Conservation (phyloP, 805 yeast genomes). For the Diddensiella santjacobensis region DNA sequence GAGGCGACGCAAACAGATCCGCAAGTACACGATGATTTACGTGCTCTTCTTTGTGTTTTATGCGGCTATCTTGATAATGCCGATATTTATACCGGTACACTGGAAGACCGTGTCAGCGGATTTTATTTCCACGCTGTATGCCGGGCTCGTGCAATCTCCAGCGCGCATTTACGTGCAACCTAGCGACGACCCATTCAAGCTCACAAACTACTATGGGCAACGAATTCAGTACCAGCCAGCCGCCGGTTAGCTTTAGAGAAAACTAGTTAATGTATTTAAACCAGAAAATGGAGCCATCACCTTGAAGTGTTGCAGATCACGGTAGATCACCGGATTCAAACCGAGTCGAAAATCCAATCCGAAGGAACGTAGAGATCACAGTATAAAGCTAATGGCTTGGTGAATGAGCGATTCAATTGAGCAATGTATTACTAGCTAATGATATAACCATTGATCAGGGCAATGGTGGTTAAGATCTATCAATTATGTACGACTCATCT, state of each 20-base stretch:
- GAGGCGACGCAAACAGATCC: constrained; percentile 70
- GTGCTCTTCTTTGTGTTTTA: constrained; percentile 56
- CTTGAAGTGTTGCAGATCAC: too few species aligned
- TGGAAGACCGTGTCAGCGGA: constrained; percentile 10
- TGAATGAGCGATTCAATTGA: too few species aligned
- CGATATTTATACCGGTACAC: constrained; percentile 52
- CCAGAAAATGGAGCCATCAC: too few species aligned
- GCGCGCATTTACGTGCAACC: constrained; percentile 2
- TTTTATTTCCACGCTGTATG: constrained; percentile 27
- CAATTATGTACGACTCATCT: constrained; percentile 13
- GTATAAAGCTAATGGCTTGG: too few species aligned
- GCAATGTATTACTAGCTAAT: too few species aligned
- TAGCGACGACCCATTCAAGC: neutral
- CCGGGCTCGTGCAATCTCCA: constrained; percentile 32
- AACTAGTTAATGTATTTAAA: too few species aligned
- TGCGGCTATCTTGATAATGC: constrained; percentile 68
- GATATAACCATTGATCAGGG: too few species aligned
- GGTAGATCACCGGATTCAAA: too few species aligned
- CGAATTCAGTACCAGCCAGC: neutral
- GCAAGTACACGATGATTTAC: constrained; percentile 70
- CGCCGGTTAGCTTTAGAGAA: neutral
- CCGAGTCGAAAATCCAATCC: neutral
- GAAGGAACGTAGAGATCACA: neutral
- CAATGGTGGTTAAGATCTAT: too few species aligned
- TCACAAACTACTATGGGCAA: neutral